Evolutionary conservation across 345 rosid species (phyloP).

Genomic region (Capsella bursapastoris): DNA sequence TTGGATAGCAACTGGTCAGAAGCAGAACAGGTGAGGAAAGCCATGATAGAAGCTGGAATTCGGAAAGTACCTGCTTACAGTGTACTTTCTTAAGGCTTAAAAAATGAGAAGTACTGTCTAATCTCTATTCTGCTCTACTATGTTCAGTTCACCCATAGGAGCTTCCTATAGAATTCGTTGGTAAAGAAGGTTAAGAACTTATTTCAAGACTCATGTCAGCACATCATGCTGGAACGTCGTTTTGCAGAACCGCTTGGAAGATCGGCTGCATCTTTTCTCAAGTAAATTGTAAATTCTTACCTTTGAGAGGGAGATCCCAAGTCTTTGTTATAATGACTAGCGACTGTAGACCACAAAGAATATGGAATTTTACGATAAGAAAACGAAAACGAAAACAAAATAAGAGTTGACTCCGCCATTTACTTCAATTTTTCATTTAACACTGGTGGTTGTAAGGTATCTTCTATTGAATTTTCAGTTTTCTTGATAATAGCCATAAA

Average conservation of each 20-base stretch:
- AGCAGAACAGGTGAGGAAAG: constrained; percentile 60
- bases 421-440: no score
- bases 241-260: neutral
- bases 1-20: constrained; percentile 53
- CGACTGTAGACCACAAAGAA: no score
- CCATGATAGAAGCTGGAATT: constrained; percentile 53
- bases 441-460: no score
- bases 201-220: no score
- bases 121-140: constrained; percentile 6
- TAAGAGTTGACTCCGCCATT: no score
- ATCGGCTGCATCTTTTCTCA: constrained; percentile 14
- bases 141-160: neutral
- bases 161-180: neutral
- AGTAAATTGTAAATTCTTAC: neutral
- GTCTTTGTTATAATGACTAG: neutral
- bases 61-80: constrained; percentile 61
- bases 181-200: neutral
- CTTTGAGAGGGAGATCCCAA: neutral
- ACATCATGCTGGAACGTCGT: neutral
- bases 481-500: no score
- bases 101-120: constrained; percentile 1
- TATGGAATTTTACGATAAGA: no score
- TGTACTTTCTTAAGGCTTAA: constrained; percentile 27
- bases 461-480: no score
- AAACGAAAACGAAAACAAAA: no score